phyloP scores from a whole-genome alignment of 2,329 filamentous ascomycete species.

The Talaromyces sp. region DNA sequence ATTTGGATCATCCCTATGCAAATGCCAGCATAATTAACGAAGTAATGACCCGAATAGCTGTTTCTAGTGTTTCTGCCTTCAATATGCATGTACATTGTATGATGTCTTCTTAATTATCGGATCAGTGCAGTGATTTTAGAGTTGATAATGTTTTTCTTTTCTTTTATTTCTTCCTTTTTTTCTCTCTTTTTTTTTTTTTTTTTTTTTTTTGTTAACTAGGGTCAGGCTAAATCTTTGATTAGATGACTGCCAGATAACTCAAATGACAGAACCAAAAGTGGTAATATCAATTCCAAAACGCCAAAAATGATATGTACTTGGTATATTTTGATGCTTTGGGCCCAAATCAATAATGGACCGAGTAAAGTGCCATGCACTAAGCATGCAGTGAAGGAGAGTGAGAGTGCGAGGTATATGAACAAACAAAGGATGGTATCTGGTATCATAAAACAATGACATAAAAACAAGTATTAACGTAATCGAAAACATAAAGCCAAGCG shows the following conservation, averaged over 20 bases:
- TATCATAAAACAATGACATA: slow-evolving; percentile 3
- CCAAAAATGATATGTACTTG: slow-evolving; percentile 16
- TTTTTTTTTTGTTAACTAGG: too few relatives aligned
- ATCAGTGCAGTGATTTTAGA: neutral
- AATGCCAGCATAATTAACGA: slow-evolving; percentile 11
- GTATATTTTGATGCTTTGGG: slow-evolving; percentile 16
- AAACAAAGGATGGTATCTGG: slow-evolving; percentile 19
- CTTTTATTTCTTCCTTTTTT: neutral
- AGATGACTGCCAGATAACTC: too few relatives aligned
- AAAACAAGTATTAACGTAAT: neutral
- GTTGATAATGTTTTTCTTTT: neutral
- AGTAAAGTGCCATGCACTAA: neutral
- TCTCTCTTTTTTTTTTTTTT: neutral
- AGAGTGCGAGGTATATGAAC: slow-evolving; percentile 2
- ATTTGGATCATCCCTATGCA: neutral
- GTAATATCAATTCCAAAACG: slow-evolving; percentile 4
- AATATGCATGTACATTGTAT: too few relatives aligned
- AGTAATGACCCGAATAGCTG: slow-evolving; percentile 11
- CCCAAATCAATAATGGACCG: slow-evolving; percentile 4
- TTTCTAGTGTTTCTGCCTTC: neutral
- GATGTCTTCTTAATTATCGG: too few relatives aligned
- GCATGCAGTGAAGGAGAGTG: neutral
- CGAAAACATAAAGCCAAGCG: neutral
- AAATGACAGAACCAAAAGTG: too few relatives aligned
- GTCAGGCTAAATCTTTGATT: too few relatives aligned